phyloP scores from a whole-genome alignment of 1,284 basidiomycete species.

The Moesziomyces parantarcticus region DNA sequence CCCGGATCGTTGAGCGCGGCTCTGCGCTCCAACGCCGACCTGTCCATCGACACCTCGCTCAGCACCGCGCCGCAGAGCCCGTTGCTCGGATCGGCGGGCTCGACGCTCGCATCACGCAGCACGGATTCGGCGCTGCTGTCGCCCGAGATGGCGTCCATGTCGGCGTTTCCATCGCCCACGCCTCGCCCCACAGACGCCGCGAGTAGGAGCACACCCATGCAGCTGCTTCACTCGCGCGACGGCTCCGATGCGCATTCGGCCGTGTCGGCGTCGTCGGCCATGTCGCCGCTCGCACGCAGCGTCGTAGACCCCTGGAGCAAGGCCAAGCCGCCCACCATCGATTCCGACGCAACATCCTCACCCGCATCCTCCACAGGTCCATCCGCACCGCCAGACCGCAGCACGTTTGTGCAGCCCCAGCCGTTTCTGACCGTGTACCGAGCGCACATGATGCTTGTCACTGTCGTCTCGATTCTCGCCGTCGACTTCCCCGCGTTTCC shows the following conservation, averaged over 20 bases:
- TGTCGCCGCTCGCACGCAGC: conserved; percentile 40
- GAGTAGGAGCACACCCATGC: background rate
- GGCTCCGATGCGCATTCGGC: conserved; percentile 30
- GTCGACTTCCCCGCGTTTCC: conserved; percentile 95
- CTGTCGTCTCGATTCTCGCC: conserved; percentile 88
- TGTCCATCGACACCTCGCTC: conserved; percentile 16
- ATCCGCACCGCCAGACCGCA: conserved; percentile 1
- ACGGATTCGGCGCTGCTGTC: conserved; percentile 11
- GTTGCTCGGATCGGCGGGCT: conserved; percentile 4
- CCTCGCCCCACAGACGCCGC: conserved; percentile 5
- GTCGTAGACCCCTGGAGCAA: conserved; percentile 31
- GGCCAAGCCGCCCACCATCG: conserved; percentile 3
- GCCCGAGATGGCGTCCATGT: conserved; percentile 13
- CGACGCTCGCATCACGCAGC: conserved; percentile 4
- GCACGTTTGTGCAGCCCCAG: conserved; percentile 35
- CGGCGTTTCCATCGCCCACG: conserved; percentile 13
- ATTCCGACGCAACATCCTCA: conserved; percentile 4
- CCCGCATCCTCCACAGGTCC: background rate
- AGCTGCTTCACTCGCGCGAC: conserved; percentile 22
- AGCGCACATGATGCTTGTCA: conserved; percentile 95
- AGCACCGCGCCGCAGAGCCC: conserved; percentile 20
- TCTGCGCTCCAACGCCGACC: conserved; percentile 12
- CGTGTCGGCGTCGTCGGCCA: conserved; percentile 28
- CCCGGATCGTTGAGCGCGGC: conserved; percentile 13
- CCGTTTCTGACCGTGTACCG: conserved; percentile 86